Evolutionary conservation across 192 early-diverging fungal genomes (phyloP), one percentile per base, ranked within the genome.

Genomic region (Coemansia sp.): DNA sequence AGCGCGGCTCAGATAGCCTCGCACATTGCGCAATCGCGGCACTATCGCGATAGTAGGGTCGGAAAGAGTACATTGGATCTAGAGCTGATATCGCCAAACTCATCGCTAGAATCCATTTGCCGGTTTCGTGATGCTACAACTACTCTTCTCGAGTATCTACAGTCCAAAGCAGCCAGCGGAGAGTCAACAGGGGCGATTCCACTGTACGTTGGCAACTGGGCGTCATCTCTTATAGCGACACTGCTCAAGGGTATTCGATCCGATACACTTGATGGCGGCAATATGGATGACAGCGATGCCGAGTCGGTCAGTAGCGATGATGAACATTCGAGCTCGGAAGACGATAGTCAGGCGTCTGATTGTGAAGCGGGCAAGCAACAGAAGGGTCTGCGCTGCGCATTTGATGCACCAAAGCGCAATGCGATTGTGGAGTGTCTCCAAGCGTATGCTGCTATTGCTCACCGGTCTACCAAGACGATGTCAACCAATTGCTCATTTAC

Each of bases 1-100:
- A 82, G 79, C 54, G 64, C 88, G 0, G 91, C 89, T 0, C 76
- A 66, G 0, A 83, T 91, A 22, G 84, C 86, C 3, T 81, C 87
- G n/a, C 83, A 82, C 38, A 84, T 90, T 61, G 72, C 76, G 7
- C 41, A 41, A 1, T 53, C 60, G 43, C 52, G 50, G 29, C 59
- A 38, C 19, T 50, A 25, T 5, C 14, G 19, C 6, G n/a, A 19
- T n/a, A 9, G 17, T 4, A 19, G 8, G 12, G 12, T 41, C 3
- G 41, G n/a, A 22, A 17, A 50, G 3, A 53, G 35, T 9, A 11
- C 14, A 1, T 14, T 22, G 12, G 32, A 32, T 25, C 11, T 76
- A 47, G 64, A 66, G 21, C 12, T 25, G 27, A 39, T 76, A 9
- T 51, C 61, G 22, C 12, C 67, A 2, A 17, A n/a, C 29, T 59